Conservation (phyloP, 139 green algal genomes). For the Chlorella sp. region DNA sequence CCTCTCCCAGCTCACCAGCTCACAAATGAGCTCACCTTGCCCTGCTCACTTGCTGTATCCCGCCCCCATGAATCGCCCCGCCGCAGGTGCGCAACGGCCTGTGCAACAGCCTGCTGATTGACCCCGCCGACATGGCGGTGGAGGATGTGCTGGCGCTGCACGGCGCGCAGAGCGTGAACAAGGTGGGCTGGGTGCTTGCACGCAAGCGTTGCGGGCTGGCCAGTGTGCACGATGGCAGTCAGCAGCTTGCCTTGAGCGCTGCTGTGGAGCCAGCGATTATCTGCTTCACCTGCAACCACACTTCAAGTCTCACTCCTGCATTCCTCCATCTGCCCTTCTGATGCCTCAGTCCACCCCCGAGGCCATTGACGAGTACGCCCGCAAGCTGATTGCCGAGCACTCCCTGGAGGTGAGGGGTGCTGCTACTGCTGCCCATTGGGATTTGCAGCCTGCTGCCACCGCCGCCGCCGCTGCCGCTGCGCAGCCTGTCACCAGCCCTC, state of each 20-base stretch:
- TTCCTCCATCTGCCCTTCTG: not conserved
- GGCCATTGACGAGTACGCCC: constrained; percentile 42
- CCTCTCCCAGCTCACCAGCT: no score
- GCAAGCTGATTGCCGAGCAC: constrained; percentile 30
- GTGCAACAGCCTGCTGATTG: constrained; percentile 32
- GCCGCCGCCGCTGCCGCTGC: not conserved
- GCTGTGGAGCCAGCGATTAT: no score
- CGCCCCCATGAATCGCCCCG: not conserved
- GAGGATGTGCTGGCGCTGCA: constrained; percentile 47
- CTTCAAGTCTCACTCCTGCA: not conserved
- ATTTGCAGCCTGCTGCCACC: not conserved
- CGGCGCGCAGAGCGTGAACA: constrained; percentile 23
- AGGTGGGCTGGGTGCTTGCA: not conserved
- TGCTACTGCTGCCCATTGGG: not conserved
- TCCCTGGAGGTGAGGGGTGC: constrained; percentile 1
- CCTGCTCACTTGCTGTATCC: not conserved
- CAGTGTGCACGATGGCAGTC: no score
- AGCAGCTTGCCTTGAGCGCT: no score
- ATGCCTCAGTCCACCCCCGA: constrained; percentile 1
- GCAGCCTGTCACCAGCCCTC: no score
- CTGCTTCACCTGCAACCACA: not conserved
- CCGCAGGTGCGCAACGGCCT: constrained; percentile 29
- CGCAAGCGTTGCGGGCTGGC: not conserved
- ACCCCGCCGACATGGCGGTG: constrained; percentile 29
- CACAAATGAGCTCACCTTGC: not conserved